Evolutionary conservation across 345 rosid species (phyloP).

Genomic region (Turnera subulata): DNA sequence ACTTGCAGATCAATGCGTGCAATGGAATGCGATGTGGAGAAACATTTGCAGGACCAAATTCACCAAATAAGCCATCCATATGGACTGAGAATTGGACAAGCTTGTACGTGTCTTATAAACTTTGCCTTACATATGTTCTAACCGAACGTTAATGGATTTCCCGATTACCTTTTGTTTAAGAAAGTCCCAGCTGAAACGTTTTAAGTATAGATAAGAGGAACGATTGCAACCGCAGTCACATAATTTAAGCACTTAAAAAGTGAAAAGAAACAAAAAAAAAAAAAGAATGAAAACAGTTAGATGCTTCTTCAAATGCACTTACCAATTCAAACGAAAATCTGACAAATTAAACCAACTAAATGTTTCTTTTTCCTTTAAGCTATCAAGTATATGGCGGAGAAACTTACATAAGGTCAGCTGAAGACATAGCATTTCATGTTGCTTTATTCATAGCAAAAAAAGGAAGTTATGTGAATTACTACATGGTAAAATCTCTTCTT

Average conservation of each 20-base stretch:
- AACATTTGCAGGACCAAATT: conserved; percentile 74
- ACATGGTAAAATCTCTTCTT: conserved; percentile 52
- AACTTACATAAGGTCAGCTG: conserved; percentile 44
- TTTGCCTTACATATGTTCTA: background rate
- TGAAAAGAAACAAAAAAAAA: too few species aligned
- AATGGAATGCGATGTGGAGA: conserved; percentile 78
- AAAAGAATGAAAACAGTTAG: too few species aligned
- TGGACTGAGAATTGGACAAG: conserved; percentile 96
- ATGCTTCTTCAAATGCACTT: too few species aligned
- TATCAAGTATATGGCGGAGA: conserved; percentile 62
- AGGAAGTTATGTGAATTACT: conserved; percentile 78
- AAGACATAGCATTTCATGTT: conserved; percentile 79
- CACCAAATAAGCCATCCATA: conserved; percentile 73
- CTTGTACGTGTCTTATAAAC: conserved; percentile 42
- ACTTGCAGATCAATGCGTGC: conserved; percentile 65
- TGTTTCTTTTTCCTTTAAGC: conserved; percentile 29
- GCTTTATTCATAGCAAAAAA: conserved; percentile 70
- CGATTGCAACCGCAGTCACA: background rate
- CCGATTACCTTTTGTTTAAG: background rate
- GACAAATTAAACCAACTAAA: background rate
- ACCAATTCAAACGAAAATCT: too few species aligned
- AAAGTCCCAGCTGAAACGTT: background rate
- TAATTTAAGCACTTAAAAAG: too few species aligned
- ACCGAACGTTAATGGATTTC: too few species aligned
- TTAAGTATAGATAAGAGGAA: background rate